Evolutionary conservation across 495 filamentous ascomycete species (phyloP).

Genomic region (Xylaria cubensis): DNA sequence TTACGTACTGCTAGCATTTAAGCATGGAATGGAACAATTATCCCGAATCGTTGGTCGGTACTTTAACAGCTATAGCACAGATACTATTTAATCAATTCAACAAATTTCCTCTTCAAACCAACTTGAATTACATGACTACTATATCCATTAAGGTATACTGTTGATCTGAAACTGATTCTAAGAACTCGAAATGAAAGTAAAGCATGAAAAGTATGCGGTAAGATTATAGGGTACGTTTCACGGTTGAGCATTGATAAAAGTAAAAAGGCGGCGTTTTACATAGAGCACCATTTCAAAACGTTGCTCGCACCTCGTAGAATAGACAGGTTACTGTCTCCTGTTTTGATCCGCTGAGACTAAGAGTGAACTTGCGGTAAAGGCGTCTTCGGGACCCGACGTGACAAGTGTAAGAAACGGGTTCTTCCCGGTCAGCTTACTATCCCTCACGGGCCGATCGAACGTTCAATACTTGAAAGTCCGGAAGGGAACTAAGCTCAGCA

Average conservation of each 20-base stretch:
- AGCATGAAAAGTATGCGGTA: not conserved
- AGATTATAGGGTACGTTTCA: not conserved
- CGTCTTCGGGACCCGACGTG: not conserved
- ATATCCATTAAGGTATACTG: not conserved
- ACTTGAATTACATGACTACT: not conserved
- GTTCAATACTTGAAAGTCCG: not conserved
- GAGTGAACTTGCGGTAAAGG: not conserved
- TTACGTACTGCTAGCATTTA: no score
- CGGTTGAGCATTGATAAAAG: not conserved
- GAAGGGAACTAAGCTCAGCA: not conserved
- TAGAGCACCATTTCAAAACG: not conserved
- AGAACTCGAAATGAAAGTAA: not conserved
- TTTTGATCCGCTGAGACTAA: not conserved
- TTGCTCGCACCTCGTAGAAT: not conserved
- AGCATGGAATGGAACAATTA: no score
- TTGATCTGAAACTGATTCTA: not conserved
- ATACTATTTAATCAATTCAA: not conserved
- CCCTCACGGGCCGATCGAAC: constrained; percentile 1
- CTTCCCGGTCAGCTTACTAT: not conserved
- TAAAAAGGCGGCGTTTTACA: not conserved
- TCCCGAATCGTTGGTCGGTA: not conserved
- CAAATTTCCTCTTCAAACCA: not conserved
- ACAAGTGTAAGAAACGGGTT: not conserved
- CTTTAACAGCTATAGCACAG: not conserved
- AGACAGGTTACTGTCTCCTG: not conserved